A percentile compares a stretch with the other conserved stretches of the same genome.
These are phyloP conservation scores for Tulasnella calospora DNA, from an alignment of 768 basidiomycete species.

Conservation along the genomic window DNA sequence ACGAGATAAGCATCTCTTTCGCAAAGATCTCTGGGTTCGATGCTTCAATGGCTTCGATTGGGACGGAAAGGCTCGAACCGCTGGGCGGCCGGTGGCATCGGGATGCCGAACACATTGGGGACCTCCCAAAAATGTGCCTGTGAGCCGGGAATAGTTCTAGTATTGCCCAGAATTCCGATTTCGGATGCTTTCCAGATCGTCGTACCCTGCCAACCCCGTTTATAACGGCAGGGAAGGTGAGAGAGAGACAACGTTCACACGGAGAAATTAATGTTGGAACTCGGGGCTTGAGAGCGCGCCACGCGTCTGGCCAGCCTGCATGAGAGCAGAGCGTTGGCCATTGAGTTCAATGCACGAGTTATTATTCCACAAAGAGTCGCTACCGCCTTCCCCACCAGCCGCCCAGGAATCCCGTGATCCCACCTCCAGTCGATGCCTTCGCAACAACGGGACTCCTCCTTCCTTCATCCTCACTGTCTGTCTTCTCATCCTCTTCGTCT, in stretches of 20 bases:
- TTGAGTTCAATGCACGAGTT: not conserved
- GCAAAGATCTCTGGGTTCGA: too few relatives aligned
- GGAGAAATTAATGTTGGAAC: not conserved
- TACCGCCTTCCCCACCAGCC: slow-evolving; percentile 68
- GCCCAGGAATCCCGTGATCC: slow-evolving; percentile 63
- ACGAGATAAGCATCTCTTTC: not conserved
- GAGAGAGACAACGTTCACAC: not conserved
- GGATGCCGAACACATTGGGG: not conserved
- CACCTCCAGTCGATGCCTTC: slow-evolving; percentile 43
- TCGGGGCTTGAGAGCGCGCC: not conserved
- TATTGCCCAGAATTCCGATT: too few relatives aligned
- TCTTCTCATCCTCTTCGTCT: slow-evolving; percentile 52
- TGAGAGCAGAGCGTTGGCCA: not conserved
- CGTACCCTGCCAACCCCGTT: too few relatives aligned
- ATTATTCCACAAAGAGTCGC: not conserved
- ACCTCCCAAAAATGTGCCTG: too few relatives aligned
- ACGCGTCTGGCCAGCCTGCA: not conserved
- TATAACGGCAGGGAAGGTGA: too few relatives aligned
- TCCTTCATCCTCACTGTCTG: not conserved
- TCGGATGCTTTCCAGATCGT: too few relatives aligned
- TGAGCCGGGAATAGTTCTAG: too few relatives aligned
- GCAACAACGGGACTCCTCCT: not conserved
- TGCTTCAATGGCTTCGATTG: too few relatives aligned
- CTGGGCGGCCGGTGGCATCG: too few relatives aligned
- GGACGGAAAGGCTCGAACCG: too few relatives aligned